Conservation (phyloP, 2,329 filamentous ascomycete species). For the Fusarium nygamai region DNA sequence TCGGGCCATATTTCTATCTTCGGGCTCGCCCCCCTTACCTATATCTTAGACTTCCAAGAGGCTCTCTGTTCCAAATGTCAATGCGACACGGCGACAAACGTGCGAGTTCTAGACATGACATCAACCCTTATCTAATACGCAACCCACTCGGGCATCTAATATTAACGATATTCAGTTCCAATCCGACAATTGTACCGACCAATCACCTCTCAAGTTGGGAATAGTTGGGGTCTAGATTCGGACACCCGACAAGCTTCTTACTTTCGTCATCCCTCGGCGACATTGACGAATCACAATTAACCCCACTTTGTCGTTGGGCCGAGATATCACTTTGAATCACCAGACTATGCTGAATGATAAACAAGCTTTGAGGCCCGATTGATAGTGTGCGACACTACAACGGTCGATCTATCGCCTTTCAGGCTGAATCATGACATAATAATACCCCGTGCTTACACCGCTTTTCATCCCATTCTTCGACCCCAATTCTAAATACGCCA, state of each 20-base stretch:
- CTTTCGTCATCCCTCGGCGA: background rate
- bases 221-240: background rate
- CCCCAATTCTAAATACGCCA: background rate
- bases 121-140: too few relatives aligned
- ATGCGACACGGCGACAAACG: background rate
- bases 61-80: too few relatives aligned
- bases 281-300: background rate
- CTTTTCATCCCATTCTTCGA: background rate
- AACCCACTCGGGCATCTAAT: rapidly evolving
- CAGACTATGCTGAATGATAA: background rate
- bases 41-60: too few relatives aligned
- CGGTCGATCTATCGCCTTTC: background rate
- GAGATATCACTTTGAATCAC: background rate
- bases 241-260: too few relatives aligned
- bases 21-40: rapidly evolving
- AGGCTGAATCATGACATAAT: background rate
- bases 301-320: background rate
- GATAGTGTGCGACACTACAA: background rate
- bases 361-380: background rate
- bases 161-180: rapidly evolving
- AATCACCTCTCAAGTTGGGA: too few relatives aligned
- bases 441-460: background rate
- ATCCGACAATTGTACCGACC: rapidly evolving
- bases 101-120: background rate
- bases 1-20: background rate